Evolutionary conservation across 2,329 filamentous ascomycete species (phyloP).

Genomic region (Pyrenophora graminea): DNA sequence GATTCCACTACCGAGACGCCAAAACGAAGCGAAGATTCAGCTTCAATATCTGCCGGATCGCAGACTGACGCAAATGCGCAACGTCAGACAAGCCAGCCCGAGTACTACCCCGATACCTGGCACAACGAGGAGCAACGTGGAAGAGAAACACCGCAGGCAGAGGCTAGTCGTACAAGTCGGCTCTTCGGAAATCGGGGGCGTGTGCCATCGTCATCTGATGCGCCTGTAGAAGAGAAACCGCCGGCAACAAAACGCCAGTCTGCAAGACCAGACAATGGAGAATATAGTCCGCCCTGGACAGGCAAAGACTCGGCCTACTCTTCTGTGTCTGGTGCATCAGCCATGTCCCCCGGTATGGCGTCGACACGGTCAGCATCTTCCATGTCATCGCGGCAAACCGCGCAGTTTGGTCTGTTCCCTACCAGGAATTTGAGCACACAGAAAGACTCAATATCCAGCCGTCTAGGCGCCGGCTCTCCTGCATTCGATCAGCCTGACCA

Average conservation of each 20-base stretch:
- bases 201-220: slow-evolving; percentile 13
- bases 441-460: slow-evolving; percentile 38
- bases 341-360: slow-evolving; percentile 31
- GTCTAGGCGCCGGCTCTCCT: slow-evolving; percentile 33
- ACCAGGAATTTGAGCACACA: slow-evolving; percentile 39
- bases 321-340: slow-evolving; percentile 43
- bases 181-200: slow-evolving; percentile 22
- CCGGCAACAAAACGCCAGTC: slow-evolving; percentile 15
- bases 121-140: slow-evolving; percentile 26
- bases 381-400: slow-evolving; percentile 36
- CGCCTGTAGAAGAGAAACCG: slow-evolving; percentile 16
- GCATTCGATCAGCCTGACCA: slow-evolving; percentile 14
- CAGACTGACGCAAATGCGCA: slow-evolving; percentile 24
- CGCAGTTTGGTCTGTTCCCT: slow-evolving; percentile 44
- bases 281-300: slow-evolving; percentile 39
- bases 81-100: slow-evolving; percentile 21
- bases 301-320: slow-evolving; percentile 48
- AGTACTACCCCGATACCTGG: slow-evolving; percentile 30
- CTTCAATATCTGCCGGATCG: slow-evolving; percentile 12
- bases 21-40: slow-evolving; percentile 23
- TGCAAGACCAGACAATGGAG: slow-evolving; percentile 19
- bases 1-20: slow-evolving; percentile 27
- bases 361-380: slow-evolving; percentile 38
- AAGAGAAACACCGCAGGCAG: slow-evolving; percentile 15
- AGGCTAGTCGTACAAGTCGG: slow-evolving; percentile 16